Evolutionary conservation across 1,139 yeast genomes (phyloP).

Genomic region (Petasospora rhodanensis): DNA sequence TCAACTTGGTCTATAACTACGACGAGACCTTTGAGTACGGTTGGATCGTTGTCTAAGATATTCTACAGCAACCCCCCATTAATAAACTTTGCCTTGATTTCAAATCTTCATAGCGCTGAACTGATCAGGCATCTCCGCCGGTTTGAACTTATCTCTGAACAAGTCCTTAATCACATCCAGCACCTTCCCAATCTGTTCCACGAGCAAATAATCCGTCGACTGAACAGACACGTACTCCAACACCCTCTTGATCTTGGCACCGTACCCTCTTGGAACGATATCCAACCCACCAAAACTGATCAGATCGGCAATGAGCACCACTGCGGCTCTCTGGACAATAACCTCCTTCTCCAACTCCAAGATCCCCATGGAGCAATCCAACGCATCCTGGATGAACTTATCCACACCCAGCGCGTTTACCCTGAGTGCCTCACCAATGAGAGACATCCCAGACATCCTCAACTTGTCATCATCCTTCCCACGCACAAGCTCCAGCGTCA

Average conservation of each 20-base stretch:
- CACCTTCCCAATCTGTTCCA: slow-evolving; percentile 52
- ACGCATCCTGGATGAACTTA: slow-evolving; percentile 44
- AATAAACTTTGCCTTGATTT: background rate
- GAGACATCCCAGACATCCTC: slow-evolving; percentile 82
- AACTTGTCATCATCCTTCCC: slow-evolving; percentile 48
- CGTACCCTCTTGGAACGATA: slow-evolving; percentile 46
- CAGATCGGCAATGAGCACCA: slow-evolving; percentile 64
- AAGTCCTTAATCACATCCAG: slow-evolving; percentile 41
- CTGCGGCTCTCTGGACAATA: slow-evolving; percentile 66
- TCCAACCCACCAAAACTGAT: slow-evolving; percentile 41
- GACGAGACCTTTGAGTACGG: no score
- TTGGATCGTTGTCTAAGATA: no score
- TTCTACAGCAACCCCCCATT: no score
- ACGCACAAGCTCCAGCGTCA: slow-evolving; percentile 27
- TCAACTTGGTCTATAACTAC: slow-evolving; percentile 7
- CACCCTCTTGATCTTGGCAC: slow-evolving; percentile 35
- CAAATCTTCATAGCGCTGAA: slow-evolving; percentile 8
- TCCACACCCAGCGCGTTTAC: slow-evolving; percentile 53
- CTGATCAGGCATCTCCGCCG: slow-evolving; percentile 9
- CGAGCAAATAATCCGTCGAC: slow-evolving; percentile 53
- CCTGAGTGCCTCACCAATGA: slow-evolving; percentile 66
- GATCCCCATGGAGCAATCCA: slow-evolving; percentile 77
- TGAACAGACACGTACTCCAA: slow-evolving; percentile 43
- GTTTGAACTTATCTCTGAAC: slow-evolving; percentile 22
- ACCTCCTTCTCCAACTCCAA: slow-evolving; percentile 50